phyloP scores from a whole-genome alignment of 2,329 filamentous ascomycete genomes.

The Venturia oleaginea region DNA sequence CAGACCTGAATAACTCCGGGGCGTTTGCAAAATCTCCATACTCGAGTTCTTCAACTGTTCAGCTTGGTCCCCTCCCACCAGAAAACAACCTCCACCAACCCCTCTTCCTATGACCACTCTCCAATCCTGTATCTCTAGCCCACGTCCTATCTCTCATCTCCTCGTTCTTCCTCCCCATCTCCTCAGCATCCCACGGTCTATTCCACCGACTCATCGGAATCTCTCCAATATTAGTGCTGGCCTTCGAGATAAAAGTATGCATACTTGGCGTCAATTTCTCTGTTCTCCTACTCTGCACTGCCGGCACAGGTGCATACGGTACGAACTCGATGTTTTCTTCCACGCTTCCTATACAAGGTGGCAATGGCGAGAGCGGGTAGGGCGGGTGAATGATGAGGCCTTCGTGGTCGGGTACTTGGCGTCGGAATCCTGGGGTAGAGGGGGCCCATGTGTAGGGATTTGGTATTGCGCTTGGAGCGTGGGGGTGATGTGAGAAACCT shows the following conservation, averaged over 20 bases:
- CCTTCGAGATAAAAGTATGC: slow-evolving; percentile 34
- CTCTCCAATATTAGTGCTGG: slow-evolving; percentile 40
- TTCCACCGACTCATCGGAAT: slow-evolving; percentile 38
- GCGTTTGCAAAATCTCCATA: too few relatives aligned
- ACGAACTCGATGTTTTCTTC: slow-evolving; percentile 1
- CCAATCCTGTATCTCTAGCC: slow-evolving; percentile 4
- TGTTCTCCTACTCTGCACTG: neutral
- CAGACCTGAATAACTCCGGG: too few relatives aligned
- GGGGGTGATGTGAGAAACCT: neutral
- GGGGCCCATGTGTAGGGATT: neutral
- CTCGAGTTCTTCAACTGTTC: too few relatives aligned
- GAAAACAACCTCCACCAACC: slow-evolving; percentile 4
- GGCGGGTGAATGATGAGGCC: slow-evolving; percentile 1
- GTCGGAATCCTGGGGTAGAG: neutral
- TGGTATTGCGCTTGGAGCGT: neutral
- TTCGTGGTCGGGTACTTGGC: slow-evolving; percentile 9
- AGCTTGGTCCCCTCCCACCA: neutral
- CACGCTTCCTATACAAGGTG: neutral
- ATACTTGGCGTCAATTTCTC: slow-evolving; percentile 23
- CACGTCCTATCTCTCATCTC: slow-evolving; percentile 27
- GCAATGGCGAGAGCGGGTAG: neutral
- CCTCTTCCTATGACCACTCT: neutral
- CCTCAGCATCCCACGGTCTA: slow-evolving; percentile 33
- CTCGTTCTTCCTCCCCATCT: slow-evolving; percentile 32
- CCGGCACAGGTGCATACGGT: neutral